Base-by-base conservation (phyloP, 805 yeast genomes). In the Schwanniomyces occidentalis region DNA sequence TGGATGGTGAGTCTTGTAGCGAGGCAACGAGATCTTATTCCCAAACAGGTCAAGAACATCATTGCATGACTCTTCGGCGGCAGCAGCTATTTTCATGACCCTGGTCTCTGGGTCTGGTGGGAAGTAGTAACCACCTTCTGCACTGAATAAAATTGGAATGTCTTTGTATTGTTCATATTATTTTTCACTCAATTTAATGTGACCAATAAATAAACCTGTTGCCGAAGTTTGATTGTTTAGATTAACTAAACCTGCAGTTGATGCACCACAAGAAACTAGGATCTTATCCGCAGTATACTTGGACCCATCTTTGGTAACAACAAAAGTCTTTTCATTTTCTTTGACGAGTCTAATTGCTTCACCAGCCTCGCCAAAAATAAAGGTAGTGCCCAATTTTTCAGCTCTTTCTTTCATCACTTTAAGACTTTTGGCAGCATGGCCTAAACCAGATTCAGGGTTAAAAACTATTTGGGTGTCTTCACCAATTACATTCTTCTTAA, bases 81-180 rank as follows among this genome's bases (percentile, higher is more conserved):
- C 47, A 21, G 63, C 42, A 1, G 67, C 71, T 20, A 72, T 48
- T 41, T 72, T 72, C 46, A 63, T 29, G n/a, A 42, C 37, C 19
- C 50, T 58, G 1, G 63, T 54, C 1, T 54, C 55, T 6, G 51
- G 44, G 42, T 71, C 75, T 8, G 77, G 76, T 4, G 76, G 74
- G 52, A 72, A 72, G 48, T 66, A 69, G 37, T 69, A 72, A 0
- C 76, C 76, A 34, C 45, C 31, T 25, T 64, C 69, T 1, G 71
- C 52, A 38, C 67, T 60, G 48, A 69, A 69, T 16, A 72, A 63
- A 7, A 71, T 54, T 1, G 76, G 77, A 12, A 70, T 55, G 30
- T 51, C 40, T 40, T 60, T 59, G 34, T 54, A 68, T 17, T 48
- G 51, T 16, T 49, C 49, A 38, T 46, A 67, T 38, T 71, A 74